phyloP scores from a whole-genome alignment of 2,329 filamentous ascomycete genomes.

The Teratosphaeria destructans region DNA sequence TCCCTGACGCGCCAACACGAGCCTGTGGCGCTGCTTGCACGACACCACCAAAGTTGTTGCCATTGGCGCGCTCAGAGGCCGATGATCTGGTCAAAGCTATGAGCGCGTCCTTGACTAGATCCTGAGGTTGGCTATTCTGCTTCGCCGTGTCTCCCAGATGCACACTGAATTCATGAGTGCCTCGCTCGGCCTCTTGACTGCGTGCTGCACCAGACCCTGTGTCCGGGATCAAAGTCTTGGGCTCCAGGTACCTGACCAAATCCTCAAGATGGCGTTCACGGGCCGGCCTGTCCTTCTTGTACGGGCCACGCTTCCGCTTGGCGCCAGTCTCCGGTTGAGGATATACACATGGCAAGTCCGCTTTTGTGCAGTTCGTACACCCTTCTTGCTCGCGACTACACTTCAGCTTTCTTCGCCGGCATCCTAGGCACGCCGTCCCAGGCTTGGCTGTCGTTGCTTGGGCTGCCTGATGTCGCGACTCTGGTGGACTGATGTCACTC shows the following conservation, averaged over 20 bases:
- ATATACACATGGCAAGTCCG: slow-evolving; percentile 19
- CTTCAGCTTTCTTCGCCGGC: slow-evolving; percentile 19
- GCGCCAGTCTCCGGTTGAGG: slow-evolving; percentile 14
- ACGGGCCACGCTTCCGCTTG: slow-evolving; percentile 21
- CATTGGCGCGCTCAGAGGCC: slow-evolving; percentile 5
- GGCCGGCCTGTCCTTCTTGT: slow-evolving; percentile 20
- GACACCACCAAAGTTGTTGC: not conserved
- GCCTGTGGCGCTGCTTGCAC: not conserved
- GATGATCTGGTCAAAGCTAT: slow-evolving; percentile 17
- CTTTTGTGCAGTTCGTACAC: slow-evolving; percentile 18
- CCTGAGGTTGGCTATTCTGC: slow-evolving; percentile 2
- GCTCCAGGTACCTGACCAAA: slow-evolving; percentile 18
- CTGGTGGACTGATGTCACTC: not conserved
- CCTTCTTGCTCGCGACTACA: slow-evolving; percentile 17
- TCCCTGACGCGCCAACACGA: not conserved
- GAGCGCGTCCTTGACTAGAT: slow-evolving; percentile 18
- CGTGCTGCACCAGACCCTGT: not conserved
- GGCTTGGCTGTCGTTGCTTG: slow-evolving; percentile 8
- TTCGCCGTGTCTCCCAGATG: not conserved
- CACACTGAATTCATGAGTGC: not conserved
- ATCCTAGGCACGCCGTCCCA: slow-evolving; percentile 19
- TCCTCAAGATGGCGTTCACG: slow-evolving; percentile 21
- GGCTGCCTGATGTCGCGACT: not conserved
- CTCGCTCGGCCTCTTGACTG: not conserved
- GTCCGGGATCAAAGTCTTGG: slow-evolving; percentile 4